Base-by-base conservation (phyloP, 495 filamentous ascomycete species). In the Xylaria scruposa region DNA sequence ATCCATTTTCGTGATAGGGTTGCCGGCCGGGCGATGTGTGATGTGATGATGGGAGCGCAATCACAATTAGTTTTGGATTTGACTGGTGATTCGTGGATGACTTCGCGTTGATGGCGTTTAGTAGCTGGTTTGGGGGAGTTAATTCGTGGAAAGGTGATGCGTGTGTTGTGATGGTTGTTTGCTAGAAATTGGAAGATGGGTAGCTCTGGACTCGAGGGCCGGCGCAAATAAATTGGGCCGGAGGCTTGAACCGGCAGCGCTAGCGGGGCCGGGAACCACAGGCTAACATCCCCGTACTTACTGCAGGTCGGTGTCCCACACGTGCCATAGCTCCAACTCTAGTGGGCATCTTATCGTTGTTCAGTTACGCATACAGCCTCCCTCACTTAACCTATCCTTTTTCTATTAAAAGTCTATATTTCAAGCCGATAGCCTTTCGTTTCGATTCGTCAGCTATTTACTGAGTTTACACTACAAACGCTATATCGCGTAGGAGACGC, bases 1-100 rank as follows among this genome's bases (percentile, higher is more conserved):
- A 81, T 99, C 94, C 96, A 99, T 99, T 77, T 58, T 68, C 36
- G 31, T 42, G 15, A 6, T n/a, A n/a, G 17, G 78, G 56, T 66
- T 68, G 66, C 7, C 59, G 66, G 24, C 19, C 5, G 21, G 53
- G 53, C 53, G 53, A 56, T 4, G 53, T 4, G 53, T 1, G 53
- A 31, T 0, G 49, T 10, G 9, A 13, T 24, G 17, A 68, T 54
- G 17, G 2, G 21, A 29, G 26, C 6, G 47, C 19, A n/a, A 4
- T 38, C 21, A 19, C 33, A 5, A 26, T 60, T 54, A 47, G 19
- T 42, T 67, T 67, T 29, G 6, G 3, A n/a, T 67, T 51, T 53
- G 24, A 15, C 13, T 29, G 21, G 7, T 64, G 38, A 17, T 12
- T 26, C 4, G 38, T 21, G 38, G 12, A 47, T 1, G 24, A 15